phyloP scores from a whole-genome alignment of 306 rosid species.

The Fragaria ananassa region DNA sequence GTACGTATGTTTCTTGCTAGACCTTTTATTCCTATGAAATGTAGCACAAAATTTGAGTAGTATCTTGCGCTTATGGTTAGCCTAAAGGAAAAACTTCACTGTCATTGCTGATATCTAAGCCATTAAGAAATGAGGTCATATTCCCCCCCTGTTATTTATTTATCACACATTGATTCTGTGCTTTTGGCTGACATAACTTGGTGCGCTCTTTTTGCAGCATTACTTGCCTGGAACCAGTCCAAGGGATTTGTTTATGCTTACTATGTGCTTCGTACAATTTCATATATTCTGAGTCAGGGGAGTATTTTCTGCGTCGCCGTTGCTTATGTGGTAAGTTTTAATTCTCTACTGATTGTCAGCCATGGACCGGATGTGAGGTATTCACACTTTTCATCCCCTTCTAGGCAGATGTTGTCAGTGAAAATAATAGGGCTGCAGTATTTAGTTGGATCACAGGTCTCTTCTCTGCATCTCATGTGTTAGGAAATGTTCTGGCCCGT shows the following conservation, averaged over 20 bases:
- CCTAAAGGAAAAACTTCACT: not conserved
- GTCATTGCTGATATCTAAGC: not conserved
- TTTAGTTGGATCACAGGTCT: constrained; percentile 69
- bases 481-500: constrained; percentile 55
- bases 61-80: not conserved
- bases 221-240: constrained; percentile 52
- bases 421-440: constrained; percentile 49
- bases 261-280: constrained; percentile 51
- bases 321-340: constrained; percentile 57
- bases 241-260: constrained; percentile 61
- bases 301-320: constrained; percentile 62
- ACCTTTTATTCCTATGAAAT: not conserved
- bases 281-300: constrained; percentile 63
- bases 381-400: constrained; percentile 16
- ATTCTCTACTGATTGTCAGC: not conserved
- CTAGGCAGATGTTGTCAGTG: constrained; percentile 64
- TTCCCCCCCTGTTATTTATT: not conserved
- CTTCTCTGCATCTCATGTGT: constrained; percentile 56
- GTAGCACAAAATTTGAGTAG: not conserved
- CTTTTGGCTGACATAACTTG: not conserved
- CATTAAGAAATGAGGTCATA: not conserved
- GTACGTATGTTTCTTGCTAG: constrained; percentile 24
- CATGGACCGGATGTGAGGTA: not conserved
- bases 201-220: constrained; percentile 30
- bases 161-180: constrained; percentile 43